Percentiles rank a stretch among this genome's conserved stretches.
These are phyloP conservation scores for Fusarium dlaminii DNA, from an alignment of 2,329 filamentous ascomycete genomes.

Conservation along the genomic window DNA sequence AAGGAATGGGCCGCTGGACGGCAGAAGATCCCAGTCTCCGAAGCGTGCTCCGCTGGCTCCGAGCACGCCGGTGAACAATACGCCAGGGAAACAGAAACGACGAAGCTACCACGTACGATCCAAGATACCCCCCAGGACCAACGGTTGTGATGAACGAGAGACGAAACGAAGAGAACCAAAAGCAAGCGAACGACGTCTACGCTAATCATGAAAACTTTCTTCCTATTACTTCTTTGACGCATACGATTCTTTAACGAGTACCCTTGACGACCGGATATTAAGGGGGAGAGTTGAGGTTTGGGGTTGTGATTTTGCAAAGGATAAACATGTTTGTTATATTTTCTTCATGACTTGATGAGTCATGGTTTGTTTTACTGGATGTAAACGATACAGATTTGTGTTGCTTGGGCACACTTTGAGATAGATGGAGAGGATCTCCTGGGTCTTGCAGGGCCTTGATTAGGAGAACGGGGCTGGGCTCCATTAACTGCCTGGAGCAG, in stretches of 20 bases:
- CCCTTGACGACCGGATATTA: slow-evolving; percentile 28
- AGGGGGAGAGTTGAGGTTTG: slow-evolving; percentile 8
- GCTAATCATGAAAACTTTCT: slow-evolving; percentile 23
- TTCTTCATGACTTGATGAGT: slow-evolving; percentile 20
- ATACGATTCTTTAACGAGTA: slow-evolving; percentile 39
- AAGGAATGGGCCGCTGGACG: slow-evolving; percentile 68
- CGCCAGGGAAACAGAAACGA: slow-evolving; percentile 13
- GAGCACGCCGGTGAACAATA: slow-evolving; percentile 45
- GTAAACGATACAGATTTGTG: slow-evolving; percentile 15
- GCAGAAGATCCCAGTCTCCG: slow-evolving; percentile 68
- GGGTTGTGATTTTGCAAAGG: slow-evolving; percentile 21
- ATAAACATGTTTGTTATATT: slow-evolving; percentile 17
- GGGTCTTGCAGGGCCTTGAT: neutral
- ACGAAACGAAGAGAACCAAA: slow-evolving; percentile 23
- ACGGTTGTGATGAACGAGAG: slow-evolving; percentile 23
- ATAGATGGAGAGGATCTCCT: slow-evolving; percentile 28
- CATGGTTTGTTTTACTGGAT: slow-evolving; percentile 18
- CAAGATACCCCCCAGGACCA: slow-evolving; percentile 19
- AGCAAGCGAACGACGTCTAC: slow-evolving; percentile 16
- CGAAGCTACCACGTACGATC: slow-evolving; percentile 20
- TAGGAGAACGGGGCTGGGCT: slow-evolving; percentile 36
- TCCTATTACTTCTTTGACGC: slow-evolving; percentile 24
- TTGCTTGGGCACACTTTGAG: slow-evolving; percentile 22
- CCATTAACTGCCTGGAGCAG: slow-evolving; percentile 44
- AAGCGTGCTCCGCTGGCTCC: slow-evolving; percentile 67